Evolutionary conservation across 306 rosid species (phyloP).

Genomic region (Dalbergia cultrata): DNA sequence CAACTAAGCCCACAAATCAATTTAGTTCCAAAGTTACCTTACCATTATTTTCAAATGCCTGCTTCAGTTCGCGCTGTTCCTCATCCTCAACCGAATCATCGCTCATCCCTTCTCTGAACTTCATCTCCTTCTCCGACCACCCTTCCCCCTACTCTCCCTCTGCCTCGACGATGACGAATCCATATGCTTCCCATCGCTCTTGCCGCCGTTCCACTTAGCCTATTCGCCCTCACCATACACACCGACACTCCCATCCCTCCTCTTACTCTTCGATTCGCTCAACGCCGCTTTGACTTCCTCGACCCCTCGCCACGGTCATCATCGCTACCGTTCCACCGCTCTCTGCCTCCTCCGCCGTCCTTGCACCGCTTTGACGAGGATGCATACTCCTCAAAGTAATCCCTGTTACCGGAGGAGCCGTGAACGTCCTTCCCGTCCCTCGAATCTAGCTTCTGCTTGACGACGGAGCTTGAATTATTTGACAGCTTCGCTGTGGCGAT

Average conservation of each 20-base stretch:
- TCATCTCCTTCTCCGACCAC: slow-evolving; percentile 73
- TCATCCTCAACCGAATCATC: slow-evolving; percentile 71
- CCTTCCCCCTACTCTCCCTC: slow-evolving; percentile 76
- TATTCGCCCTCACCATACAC: slow-evolving; percentile 75
- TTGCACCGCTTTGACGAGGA: slow-evolving; percentile 85
- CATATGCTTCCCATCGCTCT: slow-evolving; percentile 80
- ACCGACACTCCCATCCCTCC: slow-evolving; percentile 76
- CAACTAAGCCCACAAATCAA: slow-evolving; percentile 32
- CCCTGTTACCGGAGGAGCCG: slow-evolving; percentile 67
- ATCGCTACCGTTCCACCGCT: slow-evolving; percentile 94
- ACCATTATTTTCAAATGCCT: slow-evolving; percentile 80
- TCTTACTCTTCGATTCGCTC: slow-evolving; percentile 79
- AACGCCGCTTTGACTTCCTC: slow-evolving; percentile 64
- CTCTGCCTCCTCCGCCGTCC: slow-evolving; percentile 83
- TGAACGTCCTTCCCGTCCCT: slow-evolving; percentile 65
- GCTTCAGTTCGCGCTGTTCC: slow-evolving; percentile 70
- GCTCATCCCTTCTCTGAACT: slow-evolving; percentile 70
- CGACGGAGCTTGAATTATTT: slow-evolving; percentile 67
- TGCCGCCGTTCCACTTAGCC: slow-evolving; percentile 75
- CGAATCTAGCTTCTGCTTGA: slow-evolving; percentile 84
- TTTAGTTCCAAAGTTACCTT: slow-evolving; percentile 60
- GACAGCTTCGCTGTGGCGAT: slow-evolving; percentile 56
- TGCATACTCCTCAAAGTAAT: slow-evolving; percentile 70
- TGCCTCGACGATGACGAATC: slow-evolving; percentile 65
- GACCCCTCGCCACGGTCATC: slow-evolving; percentile 70